These are phyloP conservation scores for Alternaria hordeiaustralica DNA, from an alignment of 2,329 filamentous ascomycete genomes.

Conservation along the genomic window DNA sequence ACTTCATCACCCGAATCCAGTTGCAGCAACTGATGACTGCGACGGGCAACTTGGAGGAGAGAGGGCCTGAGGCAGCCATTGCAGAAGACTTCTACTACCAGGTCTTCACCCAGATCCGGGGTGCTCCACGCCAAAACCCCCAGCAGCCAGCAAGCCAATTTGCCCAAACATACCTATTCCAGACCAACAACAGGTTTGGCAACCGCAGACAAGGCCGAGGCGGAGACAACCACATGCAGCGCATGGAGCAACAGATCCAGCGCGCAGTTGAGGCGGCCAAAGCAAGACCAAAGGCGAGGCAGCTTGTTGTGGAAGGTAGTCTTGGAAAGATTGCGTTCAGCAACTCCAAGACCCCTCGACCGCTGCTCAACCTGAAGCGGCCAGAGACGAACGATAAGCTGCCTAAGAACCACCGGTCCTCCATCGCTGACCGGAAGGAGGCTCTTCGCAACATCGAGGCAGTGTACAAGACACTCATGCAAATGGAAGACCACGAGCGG, in stretches of 20 bases:
- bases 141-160: conserved; percentile 95
- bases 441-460: conserved; percentile 86
- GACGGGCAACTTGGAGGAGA: conserved; percentile 83
- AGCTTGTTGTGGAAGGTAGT: conserved; percentile 94
- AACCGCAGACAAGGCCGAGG: conserved; percentile 77
- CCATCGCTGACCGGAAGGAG: conserved; percentile 78
- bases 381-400: conserved; percentile 67
- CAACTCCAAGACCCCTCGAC: conserved; percentile 96
- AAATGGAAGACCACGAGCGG: conserved; percentile 90
- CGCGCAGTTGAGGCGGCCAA: conserved; percentile 96
- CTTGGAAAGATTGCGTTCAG: conserved; percentile 98
- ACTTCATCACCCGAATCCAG: conserved; percentile 97
- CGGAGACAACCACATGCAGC: conserved; percentile 95
- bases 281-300: conserved; percentile 96
- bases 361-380: conserved; percentile 93
- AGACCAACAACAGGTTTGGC: conserved; percentile 86
- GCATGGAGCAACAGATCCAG: conserved; percentile 99
- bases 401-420: conserved; percentile 52
- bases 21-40: conserved; percentile 94
- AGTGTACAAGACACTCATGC: conserved; percentile 88
- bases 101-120: conserved; percentile 92
- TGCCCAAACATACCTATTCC: conserved; percentile 95
- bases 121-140: conserved; percentile 86
- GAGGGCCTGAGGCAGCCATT: conserved; percentile 78
- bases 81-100: conserved; percentile 98